A percentile compares a stretch with the other conserved stretches of the same genome.
These are phyloP conservation scores for Pyrenophora seminiperda DNA, from an alignment of 2,329 filamentous ascomycete species.

Conservation along the genomic window DNA sequence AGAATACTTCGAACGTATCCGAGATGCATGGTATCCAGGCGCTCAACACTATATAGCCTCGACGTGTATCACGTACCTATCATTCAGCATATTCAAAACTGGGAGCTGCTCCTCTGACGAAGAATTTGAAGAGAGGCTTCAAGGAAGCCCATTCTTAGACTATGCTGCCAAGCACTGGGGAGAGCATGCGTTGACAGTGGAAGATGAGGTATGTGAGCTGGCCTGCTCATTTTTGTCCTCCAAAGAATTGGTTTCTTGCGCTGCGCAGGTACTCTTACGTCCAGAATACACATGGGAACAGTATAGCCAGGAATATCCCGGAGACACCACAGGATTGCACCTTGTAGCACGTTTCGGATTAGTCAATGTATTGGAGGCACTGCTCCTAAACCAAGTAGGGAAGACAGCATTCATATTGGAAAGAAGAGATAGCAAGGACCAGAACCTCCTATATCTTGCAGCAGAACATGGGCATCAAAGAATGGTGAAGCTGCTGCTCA, in stretches of 20 bases:
- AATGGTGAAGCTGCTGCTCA: too few relatives aligned
- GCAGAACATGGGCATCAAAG: constrained; percentile 16
- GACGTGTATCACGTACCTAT: constrained; percentile 41
- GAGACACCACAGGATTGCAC: constrained; percentile 15
- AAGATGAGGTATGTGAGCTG: constrained; percentile 12
- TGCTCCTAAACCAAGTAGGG: constrained; percentile 7
- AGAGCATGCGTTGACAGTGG: constrained; percentile 23
- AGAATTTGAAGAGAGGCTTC: constrained; percentile 23
- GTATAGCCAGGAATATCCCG: constrained; percentile 14
- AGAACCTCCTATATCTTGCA: constrained; percentile 14
- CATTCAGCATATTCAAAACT: constrained; percentile 28
- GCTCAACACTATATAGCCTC: constrained; percentile 25
- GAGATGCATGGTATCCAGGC: constrained; percentile 34
- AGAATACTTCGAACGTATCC: constrained; percentile 32
- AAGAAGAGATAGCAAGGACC: constrained; percentile 10
- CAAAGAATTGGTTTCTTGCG: constrained; percentile 2
- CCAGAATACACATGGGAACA: constrained; percentile 3
- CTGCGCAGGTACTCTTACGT: constrained; percentile 11
- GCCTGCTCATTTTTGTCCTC: constrained; percentile 3
- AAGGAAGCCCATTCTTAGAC: constrained; percentile 25
- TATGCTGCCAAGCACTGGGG: constrained; percentile 39
- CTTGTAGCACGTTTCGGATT: constrained; percentile 19
- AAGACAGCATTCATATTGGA: constrained; percentile 7
- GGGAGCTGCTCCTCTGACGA: constrained; percentile 19
- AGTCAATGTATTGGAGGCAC: constrained; percentile 7